Conservation (phyloP, 805 yeast genomes). For the Starmerella bombi region DNA sequence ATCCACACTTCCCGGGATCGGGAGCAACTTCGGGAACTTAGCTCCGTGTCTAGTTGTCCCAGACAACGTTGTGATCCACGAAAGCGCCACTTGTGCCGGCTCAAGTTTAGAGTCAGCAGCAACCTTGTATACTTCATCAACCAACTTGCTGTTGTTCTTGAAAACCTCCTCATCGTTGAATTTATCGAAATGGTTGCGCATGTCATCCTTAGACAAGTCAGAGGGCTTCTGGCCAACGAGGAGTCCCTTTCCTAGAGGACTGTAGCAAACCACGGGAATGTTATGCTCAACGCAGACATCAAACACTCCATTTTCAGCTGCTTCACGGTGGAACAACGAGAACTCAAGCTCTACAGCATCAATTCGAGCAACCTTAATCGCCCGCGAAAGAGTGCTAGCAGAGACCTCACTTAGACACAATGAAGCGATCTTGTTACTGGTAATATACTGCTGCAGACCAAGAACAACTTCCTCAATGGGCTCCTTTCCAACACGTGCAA, state of each 20-base stretch:
- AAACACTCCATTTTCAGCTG: conserved; percentile 49
- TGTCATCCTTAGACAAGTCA: conserved; percentile 45
- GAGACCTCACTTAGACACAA: conserved; percentile 64
- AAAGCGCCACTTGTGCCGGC: conserved; percentile 56
- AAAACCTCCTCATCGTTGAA: conserved; percentile 44
- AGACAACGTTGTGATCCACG: conserved; percentile 43
- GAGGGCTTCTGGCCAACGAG: conserved; percentile 45
- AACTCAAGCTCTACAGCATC: conserved; percentile 67
- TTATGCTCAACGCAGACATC: conserved; percentile 42
- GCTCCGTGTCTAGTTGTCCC: conserved; percentile 9
- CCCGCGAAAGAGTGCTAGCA: conserved; percentile 46
- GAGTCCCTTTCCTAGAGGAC: conserved; percentile 72
- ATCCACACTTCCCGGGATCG: conserved; percentile 70
- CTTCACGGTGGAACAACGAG: conserved; percentile 55
- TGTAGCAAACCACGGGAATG: conserved; percentile 64
- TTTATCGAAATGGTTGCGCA: conserved; percentile 40
- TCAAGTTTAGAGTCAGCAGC: conserved; percentile 38
- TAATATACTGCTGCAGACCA: conserved; percentile 40
- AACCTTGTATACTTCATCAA: conserved; percentile 37
- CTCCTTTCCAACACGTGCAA: conserved; percentile 49
- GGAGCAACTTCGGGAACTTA: conserved; percentile 45
- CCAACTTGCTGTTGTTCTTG: conserved; percentile 38
- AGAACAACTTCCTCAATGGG: conserved; percentile 49
- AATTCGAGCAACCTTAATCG: conserved; percentile 42
- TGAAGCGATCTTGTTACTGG: conserved; percentile 26